Percentiles rank a stretch among this genome's conserved stretches.
Conservation (phyloP, 495 filamentous ascomycete genomes). For the Diplogelasinospora grovesii region DNA sequence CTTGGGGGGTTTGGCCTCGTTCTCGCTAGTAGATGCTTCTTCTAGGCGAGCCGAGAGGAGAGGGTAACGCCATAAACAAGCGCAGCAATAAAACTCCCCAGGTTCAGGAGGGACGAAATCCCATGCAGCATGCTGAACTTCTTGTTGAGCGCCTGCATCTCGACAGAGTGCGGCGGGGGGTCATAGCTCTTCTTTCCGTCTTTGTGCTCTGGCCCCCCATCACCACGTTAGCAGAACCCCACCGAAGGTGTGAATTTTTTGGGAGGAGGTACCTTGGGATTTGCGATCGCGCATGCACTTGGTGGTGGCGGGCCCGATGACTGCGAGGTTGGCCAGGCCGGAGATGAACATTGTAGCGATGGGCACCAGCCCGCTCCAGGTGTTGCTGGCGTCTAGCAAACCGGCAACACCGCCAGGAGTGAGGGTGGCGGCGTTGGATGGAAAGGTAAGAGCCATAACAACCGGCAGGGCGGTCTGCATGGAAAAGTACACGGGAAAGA, state of each 20-base stretch:
- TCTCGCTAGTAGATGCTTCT: no score
- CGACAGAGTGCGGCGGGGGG: slow-evolving; percentile 61
- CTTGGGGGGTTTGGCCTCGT: no score
- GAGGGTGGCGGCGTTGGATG: slow-evolving; percentile 37
- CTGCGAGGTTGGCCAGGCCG: slow-evolving; percentile 57
- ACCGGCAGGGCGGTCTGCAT: slow-evolving; percentile 69
- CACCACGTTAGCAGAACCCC: no score
- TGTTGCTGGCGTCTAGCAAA: slow-evolving; percentile 48
- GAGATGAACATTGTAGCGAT: slow-evolving; percentile 57
- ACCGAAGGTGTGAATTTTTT: no score
- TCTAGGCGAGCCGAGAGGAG: slow-evolving; percentile 52
- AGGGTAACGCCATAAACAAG: slow-evolving; percentile 68
- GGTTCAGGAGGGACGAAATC: slow-evolving; percentile 64
- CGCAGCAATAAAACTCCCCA: slow-evolving; percentile 58
- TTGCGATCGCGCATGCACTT: slow-evolving; percentile 67
- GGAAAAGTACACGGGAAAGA: slow-evolving; percentile 82
- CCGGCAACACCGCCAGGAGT: slow-evolving; percentile 44
- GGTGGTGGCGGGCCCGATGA: slow-evolving; percentile 66
- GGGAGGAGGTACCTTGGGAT: slow-evolving; percentile 73
- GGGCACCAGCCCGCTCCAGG: slow-evolving; percentile 55
- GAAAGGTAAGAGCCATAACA: slow-evolving; percentile 74
- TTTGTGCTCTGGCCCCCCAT: slow-evolving; percentile 29
- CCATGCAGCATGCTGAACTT: slow-evolving; percentile 75
- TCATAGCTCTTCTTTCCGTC: slow-evolving; percentile 85
- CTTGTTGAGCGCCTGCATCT: slow-evolving; percentile 77